phyloP scores from a whole-genome alignment of 305 asterid genomes.

The Fraxinus latifolia region DNA sequence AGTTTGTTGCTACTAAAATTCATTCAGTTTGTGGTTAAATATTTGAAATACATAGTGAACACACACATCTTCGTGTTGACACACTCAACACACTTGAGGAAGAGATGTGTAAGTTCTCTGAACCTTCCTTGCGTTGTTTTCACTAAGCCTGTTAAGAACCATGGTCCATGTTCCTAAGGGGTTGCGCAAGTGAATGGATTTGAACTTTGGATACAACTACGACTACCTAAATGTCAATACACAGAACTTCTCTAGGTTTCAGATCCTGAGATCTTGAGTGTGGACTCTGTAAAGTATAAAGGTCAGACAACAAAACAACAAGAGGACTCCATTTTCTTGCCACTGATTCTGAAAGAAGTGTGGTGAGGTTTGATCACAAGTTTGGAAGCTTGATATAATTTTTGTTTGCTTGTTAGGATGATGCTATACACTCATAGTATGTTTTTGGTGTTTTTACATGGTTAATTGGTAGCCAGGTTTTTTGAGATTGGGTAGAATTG shows the following conservation, averaged over 20 bases:
- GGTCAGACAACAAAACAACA: neutral
- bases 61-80: neutral
- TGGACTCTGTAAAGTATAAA: neutral
- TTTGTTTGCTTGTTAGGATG: slow-evolving; percentile 8
- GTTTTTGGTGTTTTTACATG: neutral
- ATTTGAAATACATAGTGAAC: neutral
- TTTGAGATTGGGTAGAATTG: neutral
- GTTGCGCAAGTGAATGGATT: neutral
- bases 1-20: neutral
- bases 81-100: neutral
- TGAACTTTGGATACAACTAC: neutral
- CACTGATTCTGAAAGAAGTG: neutral
- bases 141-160: neutral
- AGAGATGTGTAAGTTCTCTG: neutral
- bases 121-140: neutral
- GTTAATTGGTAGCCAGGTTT: neutral
- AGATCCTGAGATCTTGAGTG: neutral
- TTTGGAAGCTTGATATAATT: neutral
- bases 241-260: neutral
- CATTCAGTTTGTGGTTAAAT: neutral
- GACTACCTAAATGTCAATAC: neutral
- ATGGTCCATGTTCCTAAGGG: neutral
- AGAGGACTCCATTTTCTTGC: slow-evolving; percentile 2
- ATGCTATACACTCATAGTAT: neutral
- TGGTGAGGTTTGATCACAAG: slow-evolving; percentile 5